Evolutionary conservation across 495 filamentous ascomycete genomes (phyloP).

Genomic region (Penicillium paradoxum): DNA sequence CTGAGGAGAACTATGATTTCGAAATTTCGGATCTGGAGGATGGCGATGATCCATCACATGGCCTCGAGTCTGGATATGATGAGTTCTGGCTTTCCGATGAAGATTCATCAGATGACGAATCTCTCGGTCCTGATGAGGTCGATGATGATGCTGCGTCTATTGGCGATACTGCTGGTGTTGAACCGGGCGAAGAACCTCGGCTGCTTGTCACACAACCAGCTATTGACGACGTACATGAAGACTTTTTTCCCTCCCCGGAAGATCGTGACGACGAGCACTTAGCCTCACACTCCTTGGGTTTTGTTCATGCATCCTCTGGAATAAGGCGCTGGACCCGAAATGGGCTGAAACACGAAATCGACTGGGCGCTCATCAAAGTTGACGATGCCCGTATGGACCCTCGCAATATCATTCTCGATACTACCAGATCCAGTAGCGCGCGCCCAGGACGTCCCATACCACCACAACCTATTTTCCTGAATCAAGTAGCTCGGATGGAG

Average conservation of each 20-base stretch:
- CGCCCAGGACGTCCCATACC: slow-evolving; percentile 15
- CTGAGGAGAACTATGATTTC: slow-evolving; percentile 37
- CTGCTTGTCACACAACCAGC: slow-evolving; percentile 81
- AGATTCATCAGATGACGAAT: slow-evolving; percentile 46
- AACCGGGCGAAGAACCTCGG: slow-evolving; percentile 65
- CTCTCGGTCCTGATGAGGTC: slow-evolving; percentile 40
- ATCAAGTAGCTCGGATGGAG: slow-evolving; percentile 41
- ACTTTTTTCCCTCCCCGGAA: slow-evolving; percentile 62
- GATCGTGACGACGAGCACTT: slow-evolving; percentile 70
- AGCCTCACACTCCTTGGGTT: slow-evolving; percentile 69
- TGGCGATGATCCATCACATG: slow-evolving; percentile 33
- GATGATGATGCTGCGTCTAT: slow-evolving; percentile 60
- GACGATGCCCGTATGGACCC: slow-evolving; percentile 62
- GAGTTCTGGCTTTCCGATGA: slow-evolving; percentile 42
- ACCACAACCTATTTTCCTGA: slow-evolving; percentile 35
- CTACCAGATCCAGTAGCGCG: slow-evolving; percentile 24
- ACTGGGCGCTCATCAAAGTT: slow-evolving; percentile 91
- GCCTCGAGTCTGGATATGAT: slow-evolving; percentile 27
- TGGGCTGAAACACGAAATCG: slow-evolving; percentile 80
- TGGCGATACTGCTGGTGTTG: slow-evolving; percentile 81
- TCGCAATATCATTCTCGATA: slow-evolving; percentile 58
- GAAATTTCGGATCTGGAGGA: slow-evolving; percentile 49
- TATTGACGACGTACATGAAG: slow-evolving; percentile 75
- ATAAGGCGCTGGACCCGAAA: slow-evolving; percentile 64
- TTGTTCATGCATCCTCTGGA: slow-evolving; percentile 84